phyloP scores from a whole-genome alignment of 495 filamentous ascomycete genomes.

The Poronia punctata region DNA sequence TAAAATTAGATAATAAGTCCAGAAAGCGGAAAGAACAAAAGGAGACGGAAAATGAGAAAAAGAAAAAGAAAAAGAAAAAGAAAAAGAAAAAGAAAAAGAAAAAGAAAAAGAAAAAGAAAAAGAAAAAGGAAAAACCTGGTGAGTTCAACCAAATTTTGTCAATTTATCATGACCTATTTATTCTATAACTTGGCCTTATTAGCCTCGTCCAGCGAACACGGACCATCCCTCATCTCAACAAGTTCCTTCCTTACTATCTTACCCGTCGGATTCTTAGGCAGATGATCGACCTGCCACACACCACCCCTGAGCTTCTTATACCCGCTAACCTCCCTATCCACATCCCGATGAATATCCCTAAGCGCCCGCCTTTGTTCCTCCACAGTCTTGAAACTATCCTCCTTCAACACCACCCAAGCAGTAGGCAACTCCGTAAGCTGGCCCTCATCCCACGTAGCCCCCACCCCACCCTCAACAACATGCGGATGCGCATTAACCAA shows the following conservation, averaged over 20 bases:
- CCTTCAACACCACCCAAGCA: conserved; percentile 59
- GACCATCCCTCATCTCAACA: conserved; percentile 17
- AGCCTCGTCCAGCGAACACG: conserved; percentile 12
- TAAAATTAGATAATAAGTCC: no score
- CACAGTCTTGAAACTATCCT: conserved; percentile 32
- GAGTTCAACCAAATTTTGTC: no score
- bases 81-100: no score
- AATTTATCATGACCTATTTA: no score
- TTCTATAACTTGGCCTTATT: conserved; percentile 15
- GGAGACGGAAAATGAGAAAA: no score
- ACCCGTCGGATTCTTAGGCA: conserved; percentile 31
- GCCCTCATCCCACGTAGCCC: conserved; percentile 54
- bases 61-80: no score
- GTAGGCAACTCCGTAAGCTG: conserved; percentile 62
- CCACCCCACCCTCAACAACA: conserved; percentile 63
- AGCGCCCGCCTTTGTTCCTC: conserved; percentile 38
- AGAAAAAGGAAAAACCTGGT: no score
- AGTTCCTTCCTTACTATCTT: conserved; percentile 31
- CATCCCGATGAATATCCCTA: conserved; percentile 46
- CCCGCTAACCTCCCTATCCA: conserved; percentile 35
- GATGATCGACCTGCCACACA: conserved; percentile 22
- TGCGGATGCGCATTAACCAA: conserved; percentile 53
- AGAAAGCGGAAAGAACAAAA: no score
- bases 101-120: no score
- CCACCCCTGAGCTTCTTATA: conserved; percentile 35